Conservation (phyloP, 2,329 filamentous ascomycete genomes). For the Achaetomium macrosporum region DNA sequence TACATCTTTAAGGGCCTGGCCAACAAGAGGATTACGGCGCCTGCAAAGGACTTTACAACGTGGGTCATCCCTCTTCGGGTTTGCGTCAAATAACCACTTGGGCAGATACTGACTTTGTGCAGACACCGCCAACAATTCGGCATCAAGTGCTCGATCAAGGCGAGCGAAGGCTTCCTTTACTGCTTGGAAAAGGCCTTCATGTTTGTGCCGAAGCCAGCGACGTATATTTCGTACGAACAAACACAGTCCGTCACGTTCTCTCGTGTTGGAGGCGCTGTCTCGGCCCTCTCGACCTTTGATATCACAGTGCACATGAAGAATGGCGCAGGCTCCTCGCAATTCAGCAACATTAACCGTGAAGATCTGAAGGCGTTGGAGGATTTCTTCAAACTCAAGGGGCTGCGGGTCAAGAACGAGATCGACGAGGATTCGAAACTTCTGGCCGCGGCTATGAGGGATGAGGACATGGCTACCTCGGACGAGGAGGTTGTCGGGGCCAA, state of each 20-base stretch:
- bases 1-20: slow-evolving; percentile 93
- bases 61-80: slow-evolving; percentile 31
- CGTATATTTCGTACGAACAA: slow-evolving; percentile 94
- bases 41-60: slow-evolving; percentile 89
- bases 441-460: slow-evolving; percentile 75
- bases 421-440: slow-evolving; percentile 81
- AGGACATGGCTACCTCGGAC: slow-evolving; percentile 77
- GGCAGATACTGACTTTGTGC: not conserved
- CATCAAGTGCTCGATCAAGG: slow-evolving; percentile 99
- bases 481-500: slow-evolving; percentile 67
- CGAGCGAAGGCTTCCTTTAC: slow-evolving; percentile 95
- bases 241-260: slow-evolving; percentile 90
- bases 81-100: not conserved
- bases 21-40: slow-evolving; percentile 90
- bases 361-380: slow-evolving; percentile 94
- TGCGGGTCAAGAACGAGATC: slow-evolving; percentile 98
- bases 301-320: slow-evolving; percentile 89
- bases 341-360: slow-evolving; percentile 98
- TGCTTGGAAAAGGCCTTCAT: slow-evolving; percentile 97
- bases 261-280: slow-evolving; percentile 87
- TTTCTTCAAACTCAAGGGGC: slow-evolving; percentile 93
- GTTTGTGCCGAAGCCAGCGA: slow-evolving; percentile 97
- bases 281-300: slow-evolving; percentile 91
- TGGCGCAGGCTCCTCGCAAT: slow-evolving; percentile 83
- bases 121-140: slow-evolving; percentile 88